These are phyloP conservation scores for Yamadazyma sp. DNA, from an alignment of 1,139 yeast genomes.

Conservation along the genomic window DNA sequence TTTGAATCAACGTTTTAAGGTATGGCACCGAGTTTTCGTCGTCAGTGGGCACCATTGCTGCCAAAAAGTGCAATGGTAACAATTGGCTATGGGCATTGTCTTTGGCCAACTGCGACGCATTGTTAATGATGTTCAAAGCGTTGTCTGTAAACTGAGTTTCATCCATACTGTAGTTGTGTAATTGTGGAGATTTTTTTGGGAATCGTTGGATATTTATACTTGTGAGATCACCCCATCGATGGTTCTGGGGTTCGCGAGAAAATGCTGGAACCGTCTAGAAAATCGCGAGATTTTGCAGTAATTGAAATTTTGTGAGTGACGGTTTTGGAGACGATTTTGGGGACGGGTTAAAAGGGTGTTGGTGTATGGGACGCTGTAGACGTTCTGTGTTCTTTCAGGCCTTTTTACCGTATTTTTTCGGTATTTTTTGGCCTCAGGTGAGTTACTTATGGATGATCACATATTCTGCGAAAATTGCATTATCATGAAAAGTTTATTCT, in stretches of 20 bases:
- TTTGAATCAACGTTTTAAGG: slow-evolving; percentile 80
- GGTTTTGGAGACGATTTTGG: neutral
- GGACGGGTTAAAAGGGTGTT: no score
- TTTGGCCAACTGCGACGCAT: slow-evolving; percentile 78
- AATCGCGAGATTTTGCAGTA: slow-evolving; percentile 1
- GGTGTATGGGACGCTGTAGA: no score
- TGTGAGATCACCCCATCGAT: neutral
- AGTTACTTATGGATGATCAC: no score
- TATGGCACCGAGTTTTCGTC: slow-evolving; percentile 71
- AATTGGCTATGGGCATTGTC: slow-evolving; percentile 84
- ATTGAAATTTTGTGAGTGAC: neutral
- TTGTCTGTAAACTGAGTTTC: slow-evolving; percentile 89
- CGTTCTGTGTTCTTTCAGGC: no score
- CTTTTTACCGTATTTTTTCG: no score
- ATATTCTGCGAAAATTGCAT: no score
- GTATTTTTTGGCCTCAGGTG: no score
- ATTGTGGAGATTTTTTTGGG: no score
- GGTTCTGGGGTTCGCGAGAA: slow-evolving; percentile 8
- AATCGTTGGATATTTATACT: slow-evolving; percentile 3
- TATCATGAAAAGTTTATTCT: no score
- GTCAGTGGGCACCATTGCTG: slow-evolving; percentile 82
- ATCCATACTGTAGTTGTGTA: no score
- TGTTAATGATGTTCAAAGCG: slow-evolving; percentile 77
- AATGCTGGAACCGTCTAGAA: slow-evolving; percentile 7
- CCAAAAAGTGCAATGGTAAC: slow-evolving; percentile 82